Evolutionary conservation across 1,284 basidiomycete species (phyloP), one percentile per base, ranked within the genome.

Genomic region (Ceratobasidium sp.): DNA sequence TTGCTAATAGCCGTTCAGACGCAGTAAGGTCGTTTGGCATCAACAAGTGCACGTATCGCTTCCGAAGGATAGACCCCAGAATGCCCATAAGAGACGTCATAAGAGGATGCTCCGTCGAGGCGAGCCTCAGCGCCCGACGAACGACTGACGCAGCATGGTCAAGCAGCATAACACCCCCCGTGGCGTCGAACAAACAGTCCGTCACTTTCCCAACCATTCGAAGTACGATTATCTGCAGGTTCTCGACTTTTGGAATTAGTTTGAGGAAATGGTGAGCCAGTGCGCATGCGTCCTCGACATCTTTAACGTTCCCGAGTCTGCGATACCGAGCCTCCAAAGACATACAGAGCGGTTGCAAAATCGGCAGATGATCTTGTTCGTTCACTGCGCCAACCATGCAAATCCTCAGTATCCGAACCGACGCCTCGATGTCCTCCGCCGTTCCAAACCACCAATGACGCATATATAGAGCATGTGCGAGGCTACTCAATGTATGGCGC

Each of bases 281-380:
- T 15, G 39, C 66, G 13, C n/a, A 28, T 5, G 67, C 46, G 15
- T 53, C 67, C 20, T n/a, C 46, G 23, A 56, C 40, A 40, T 69
- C 67, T 33, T 53, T 56, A 6, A 55, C 67, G 33, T 55, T 49
- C 49, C 67, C 67, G 23, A 69, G 67, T 23, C 67, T 23, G 20
- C 67, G 67, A 23, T 69, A 69, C 51, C 28, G 46, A n/a, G 67
- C 67, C 53, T 69, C 67, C n/a, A 69, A 39, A 20, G 67, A 23
- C n/a, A 44, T 13, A 10, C n/a, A 23, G 20, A 53, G 23, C 5
- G 51, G 12, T 5, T 13, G 33, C 2, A 69, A 20, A 40, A 20
- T 10, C 18, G 26, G 33, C n/a, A 53, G 26, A 9, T 69, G 33
- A 39, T 56, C 51, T 12, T 15, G 13, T 23, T 67, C 64, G 42